Conservation (phyloP, 2,329 filamentous ascomycete species). For the Alternaria infectoria region DNA sequence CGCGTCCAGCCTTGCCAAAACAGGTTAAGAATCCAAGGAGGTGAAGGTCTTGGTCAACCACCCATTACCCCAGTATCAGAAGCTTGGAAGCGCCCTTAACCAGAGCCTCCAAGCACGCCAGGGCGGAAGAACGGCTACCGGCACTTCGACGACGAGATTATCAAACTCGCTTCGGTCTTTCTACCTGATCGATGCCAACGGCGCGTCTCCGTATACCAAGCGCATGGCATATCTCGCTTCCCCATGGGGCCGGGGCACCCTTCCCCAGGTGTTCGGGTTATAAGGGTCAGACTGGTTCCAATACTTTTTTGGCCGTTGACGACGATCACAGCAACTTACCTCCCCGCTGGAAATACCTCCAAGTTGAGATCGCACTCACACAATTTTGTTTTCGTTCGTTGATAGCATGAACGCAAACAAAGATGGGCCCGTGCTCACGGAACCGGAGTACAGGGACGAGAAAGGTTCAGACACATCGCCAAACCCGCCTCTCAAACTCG, state of each 20-base stretch:
- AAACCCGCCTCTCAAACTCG: conserved; percentile 18
- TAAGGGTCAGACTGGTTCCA: conserved; percentile 13
- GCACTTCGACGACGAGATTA: conserved; percentile 1
- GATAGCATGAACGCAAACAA: conserved; percentile 5
- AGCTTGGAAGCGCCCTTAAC: background rate
- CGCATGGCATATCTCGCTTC: conserved; percentile 18
- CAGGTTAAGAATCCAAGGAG: background rate
- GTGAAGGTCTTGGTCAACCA: conserved; percentile 5
- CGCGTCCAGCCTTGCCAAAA: background rate
- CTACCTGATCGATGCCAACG: conserved; percentile 14
- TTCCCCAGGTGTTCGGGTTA: conserved; percentile 9
- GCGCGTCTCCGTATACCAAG: conserved; percentile 14
- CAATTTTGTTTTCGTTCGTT: background rate
- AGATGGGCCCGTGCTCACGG: background rate
- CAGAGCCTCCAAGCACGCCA: conserved; percentile 7
- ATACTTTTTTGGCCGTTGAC: background rate
- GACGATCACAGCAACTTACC: conserved; percentile 5
- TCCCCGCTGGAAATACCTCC: background rate
- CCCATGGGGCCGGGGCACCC: conserved; percentile 12
- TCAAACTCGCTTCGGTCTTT: background rate
- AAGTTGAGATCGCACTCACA: background rate
- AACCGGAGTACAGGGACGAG: conserved; percentile 16
- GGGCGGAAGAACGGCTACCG: conserved; percentile 13
- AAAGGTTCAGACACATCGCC: conserved; percentile 16
- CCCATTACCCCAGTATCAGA: background rate